Conservation (phyloP, 495 filamentous ascomycete genomes). For the Pyronema omphalodes region DNA sequence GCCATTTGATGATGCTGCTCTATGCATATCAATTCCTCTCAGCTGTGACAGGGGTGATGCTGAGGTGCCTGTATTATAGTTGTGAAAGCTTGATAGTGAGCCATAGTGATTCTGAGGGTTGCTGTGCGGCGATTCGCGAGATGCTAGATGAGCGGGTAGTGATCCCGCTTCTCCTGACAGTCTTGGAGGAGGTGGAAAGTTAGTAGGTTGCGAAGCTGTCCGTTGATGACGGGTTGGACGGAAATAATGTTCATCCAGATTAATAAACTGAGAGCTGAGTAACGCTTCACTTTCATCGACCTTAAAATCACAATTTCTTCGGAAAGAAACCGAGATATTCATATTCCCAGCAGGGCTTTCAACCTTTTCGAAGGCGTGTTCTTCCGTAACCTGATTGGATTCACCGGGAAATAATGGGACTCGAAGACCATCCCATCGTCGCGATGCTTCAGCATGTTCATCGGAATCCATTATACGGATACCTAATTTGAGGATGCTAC, state of each 20-base stretch:
- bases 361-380: constrained; percentile 58
- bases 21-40: constrained; percentile 39
- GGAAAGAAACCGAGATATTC: constrained; percentile 61
- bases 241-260: constrained; percentile 73
- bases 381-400: constrained; percentile 44
- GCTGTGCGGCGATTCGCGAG: constrained; percentile 30
- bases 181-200: constrained; percentile 10
- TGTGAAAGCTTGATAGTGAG: neutral
- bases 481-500: constrained; percentile 47
- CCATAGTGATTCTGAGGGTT: constrained; percentile 9
- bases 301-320: constrained; percentile 73
- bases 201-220: constrained; percentile 18
- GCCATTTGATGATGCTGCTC: constrained; percentile 31
- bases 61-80: constrained; percentile 60
- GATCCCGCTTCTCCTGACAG: constrained; percentile 23
- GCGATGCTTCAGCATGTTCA: constrained; percentile 24
- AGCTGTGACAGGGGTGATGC: constrained; percentile 82
- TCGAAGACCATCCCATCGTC: constrained; percentile 43
- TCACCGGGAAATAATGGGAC: constrained; percentile 51
- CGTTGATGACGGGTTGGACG: constrained; percentile 40
- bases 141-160: constrained; percentile 33
- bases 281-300: constrained; percentile 81
- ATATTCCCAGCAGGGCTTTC: constrained; percentile 75
- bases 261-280: constrained; percentile 89
- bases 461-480: constrained; percentile 57